These are phyloP conservation scores for Aspergillus alliaceus DNA, from an alignment of 2,329 filamentous ascomycete genomes.

Conservation along the genomic window DNA sequence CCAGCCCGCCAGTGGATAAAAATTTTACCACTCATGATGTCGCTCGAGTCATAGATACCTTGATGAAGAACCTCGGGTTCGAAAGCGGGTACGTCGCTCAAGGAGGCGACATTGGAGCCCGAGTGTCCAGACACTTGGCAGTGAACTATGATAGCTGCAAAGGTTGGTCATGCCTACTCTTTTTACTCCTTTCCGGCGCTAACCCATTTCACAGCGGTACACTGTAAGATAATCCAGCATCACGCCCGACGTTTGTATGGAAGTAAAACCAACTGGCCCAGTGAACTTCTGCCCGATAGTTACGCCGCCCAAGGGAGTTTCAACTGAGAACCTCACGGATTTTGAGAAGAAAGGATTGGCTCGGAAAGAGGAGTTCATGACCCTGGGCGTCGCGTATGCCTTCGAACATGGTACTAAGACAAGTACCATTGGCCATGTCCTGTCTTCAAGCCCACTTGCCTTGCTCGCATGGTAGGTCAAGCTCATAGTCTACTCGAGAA, in stretches of 20 bases:
- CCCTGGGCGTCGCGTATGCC: conserved; percentile 25
- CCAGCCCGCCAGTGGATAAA: conserved; percentile 27
- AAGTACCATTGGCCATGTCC: conserved; percentile 36
- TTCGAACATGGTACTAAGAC: conserved; percentile 32
- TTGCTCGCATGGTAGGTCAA: conserved; percentile 30
- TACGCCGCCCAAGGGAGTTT: conserved; percentile 21
- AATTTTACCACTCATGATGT: conserved; percentile 24
- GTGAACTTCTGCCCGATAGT: conserved; percentile 30
- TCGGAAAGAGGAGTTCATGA: conserved; percentile 18
- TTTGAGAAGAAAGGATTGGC: conserved; percentile 33
- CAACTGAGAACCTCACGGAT: conserved; percentile 20
- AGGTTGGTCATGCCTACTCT: conserved; percentile 9
- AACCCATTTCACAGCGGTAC: conserved; percentile 19
- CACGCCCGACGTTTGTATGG: too few species aligned
- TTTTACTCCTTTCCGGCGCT: neutral
- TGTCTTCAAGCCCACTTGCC: conserved; percentile 32
- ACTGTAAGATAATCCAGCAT: conserved; percentile 21
- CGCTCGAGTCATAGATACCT: conserved; percentile 27
- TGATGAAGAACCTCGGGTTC: conserved; percentile 33
- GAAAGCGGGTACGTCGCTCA: conserved; percentile 30
- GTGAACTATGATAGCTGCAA: conserved; percentile 31
- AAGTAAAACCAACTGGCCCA: conserved; percentile 13
- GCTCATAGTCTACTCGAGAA: neutral
- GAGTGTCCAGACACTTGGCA: conserved; percentile 22
- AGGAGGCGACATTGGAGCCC: conserved; percentile 34